Evolutionary conservation across 2,329 filamentous ascomycete genomes (phyloP), one percentile per base, ranked within the genome.

Genomic region (Colletotrichum phormii): DNA sequence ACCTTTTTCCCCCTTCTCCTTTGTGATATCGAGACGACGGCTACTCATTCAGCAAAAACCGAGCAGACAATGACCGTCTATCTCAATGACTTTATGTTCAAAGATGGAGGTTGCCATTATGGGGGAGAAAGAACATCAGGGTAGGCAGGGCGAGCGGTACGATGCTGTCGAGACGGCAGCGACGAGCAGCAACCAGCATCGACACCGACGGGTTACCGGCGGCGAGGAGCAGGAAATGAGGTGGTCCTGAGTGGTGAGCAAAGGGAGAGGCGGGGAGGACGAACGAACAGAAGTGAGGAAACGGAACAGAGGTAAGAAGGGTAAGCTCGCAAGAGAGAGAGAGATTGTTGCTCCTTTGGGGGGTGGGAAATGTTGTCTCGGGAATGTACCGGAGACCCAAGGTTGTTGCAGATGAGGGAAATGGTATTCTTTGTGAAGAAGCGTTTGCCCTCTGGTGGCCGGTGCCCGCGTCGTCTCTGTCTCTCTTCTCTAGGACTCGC

Each of bases 371-470:
- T 64, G 33, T 83, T 83, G 83, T 84, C 81, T 84, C 82, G 82
- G 83, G 82, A 83, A 79, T 82, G 81, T 79, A 80, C 82, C 80
- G 80, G 76, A 75, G 46, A 53, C 62, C 62, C 67, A 71, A 62
- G 57, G 24, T 57, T 72, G 68, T 73, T 73, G 71, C 67, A 73
- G 71, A 73, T 67, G 71, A 72, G 57, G 35, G 33, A 66, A 63
- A 42, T 58, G 55, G 63, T 33, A 22, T 72, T 51, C 70, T 73
- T 73, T 73, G 71, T 73, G 57, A 64, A 18, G 60, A 59, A 73
- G 67, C 67, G 71, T 73, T 73, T 73, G 62, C 33, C 33, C 63
- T 49, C 60, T 71, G 61, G 71, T 65, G 49, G 61, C 49, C 60
- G 24, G 67, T 26, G 55, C 65, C 54, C 42, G 22, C 49, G 46